Conservation (phyloP, 805 yeast genomes). For the Torulaspora delbrueckii region DNA sequence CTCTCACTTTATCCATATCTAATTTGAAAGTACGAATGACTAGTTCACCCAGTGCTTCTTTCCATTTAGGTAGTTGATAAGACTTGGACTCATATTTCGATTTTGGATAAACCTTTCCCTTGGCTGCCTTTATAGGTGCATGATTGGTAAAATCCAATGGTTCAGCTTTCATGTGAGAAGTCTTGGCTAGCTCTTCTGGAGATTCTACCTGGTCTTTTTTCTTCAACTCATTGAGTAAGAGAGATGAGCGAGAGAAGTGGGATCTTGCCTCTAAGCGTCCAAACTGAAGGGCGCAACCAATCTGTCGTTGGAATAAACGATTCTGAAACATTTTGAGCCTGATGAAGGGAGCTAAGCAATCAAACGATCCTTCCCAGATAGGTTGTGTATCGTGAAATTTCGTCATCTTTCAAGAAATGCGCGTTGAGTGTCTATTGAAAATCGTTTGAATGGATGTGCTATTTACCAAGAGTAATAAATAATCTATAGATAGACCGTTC, state of each 20-base stretch:
- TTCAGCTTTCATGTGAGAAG: conserved; percentile 21
- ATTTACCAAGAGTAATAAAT: not conserved
- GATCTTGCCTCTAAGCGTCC: conserved; percentile 3
- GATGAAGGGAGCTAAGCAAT: not conserved
- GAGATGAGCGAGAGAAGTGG: conserved; percentile 4
- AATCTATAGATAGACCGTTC: not conserved
- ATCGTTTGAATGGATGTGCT: not conserved
- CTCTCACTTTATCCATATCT: conserved; percentile 88
- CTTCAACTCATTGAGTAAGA: conserved; percentile 3
- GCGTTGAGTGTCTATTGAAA: not conserved
- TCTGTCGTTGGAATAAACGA: conserved; percentile 5
- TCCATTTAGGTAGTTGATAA: conserved; percentile 45
- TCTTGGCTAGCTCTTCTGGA: conserved; percentile 26
- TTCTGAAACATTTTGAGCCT: not conserved
- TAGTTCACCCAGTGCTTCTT: conserved; percentile 58
- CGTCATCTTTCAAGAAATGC: not conserved
- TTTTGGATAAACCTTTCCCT: conserved; percentile 35
- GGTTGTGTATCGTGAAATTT: not conserved
- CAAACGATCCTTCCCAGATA: not conserved
- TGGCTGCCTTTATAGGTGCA: conserved; percentile 36
- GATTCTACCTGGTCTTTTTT: conserved; percentile 15
- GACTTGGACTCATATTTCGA: conserved; percentile 38
- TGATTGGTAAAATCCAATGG: conserved; percentile 24
- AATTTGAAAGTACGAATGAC: conserved; percentile 57
- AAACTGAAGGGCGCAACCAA: conserved; percentile 1